phyloP scores from a whole-genome alignment of 2,329 filamentous ascomycete species.

The Metarhizium robertsii region DNA sequence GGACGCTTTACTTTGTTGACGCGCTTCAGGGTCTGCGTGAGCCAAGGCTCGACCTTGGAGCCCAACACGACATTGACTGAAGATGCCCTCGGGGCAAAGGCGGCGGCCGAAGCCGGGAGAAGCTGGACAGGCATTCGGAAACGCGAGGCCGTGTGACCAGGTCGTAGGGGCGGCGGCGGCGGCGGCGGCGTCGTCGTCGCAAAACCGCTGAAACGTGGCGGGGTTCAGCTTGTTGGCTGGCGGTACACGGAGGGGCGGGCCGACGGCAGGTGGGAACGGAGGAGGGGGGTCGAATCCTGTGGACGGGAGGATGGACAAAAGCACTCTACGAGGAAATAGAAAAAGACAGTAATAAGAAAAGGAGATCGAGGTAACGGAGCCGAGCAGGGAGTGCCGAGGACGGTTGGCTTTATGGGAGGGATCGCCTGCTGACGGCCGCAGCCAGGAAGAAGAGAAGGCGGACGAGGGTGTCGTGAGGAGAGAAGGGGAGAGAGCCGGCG shows the following conservation, averaged over 20 bases:
- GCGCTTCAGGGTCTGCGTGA: constrained; percentile 92
- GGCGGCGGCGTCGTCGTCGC: too few relatives aligned
- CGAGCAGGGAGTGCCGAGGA: constrained; percentile 29
- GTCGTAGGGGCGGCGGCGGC: neutral
- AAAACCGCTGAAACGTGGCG: neutral
- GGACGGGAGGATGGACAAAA: constrained; percentile 3
- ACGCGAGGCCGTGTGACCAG: neutral
- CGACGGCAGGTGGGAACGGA: neutral
- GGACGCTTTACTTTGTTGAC: constrained; percentile 96
- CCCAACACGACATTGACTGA: constrained; percentile 91
- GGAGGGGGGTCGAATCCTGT: neutral
- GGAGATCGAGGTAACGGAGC: constrained; percentile 41
- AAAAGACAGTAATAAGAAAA: constrained; percentile 32
- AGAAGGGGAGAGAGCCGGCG: constrained; percentile 33
- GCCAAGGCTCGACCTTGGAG: constrained; percentile 89
- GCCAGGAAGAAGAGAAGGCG: constrained; percentile 47
- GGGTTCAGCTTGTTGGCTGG: neutral
- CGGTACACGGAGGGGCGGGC: constrained; percentile 1
- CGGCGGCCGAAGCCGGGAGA: constrained; percentile 88
- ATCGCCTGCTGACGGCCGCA: constrained; percentile 51
- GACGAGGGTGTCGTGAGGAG: constrained; percentile 50
- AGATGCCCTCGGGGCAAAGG: constrained; percentile 83
- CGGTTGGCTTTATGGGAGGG: constrained; percentile 7
- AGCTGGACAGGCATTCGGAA: constrained; percentile 77
- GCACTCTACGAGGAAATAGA: constrained; percentile 16